A percentile compares a stretch with the other conserved stretches of the same genome.
phyloP scores from a whole-genome alignment of 192 early-diverging fungal species.

The Fimicolochytrium jonesii region DNA sequence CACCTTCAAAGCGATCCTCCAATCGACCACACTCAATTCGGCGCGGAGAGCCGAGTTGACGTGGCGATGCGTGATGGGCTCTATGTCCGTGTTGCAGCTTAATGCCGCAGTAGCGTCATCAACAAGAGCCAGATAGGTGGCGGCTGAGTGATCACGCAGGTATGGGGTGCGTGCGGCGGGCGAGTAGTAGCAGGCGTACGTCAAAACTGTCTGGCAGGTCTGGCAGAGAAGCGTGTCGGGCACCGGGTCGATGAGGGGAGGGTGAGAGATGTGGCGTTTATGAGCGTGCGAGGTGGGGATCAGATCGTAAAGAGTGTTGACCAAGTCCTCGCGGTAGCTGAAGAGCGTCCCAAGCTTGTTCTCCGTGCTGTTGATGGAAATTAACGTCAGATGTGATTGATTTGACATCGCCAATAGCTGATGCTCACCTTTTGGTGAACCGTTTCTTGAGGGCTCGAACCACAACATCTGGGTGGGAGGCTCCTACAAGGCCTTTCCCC shows the following conservation, averaged over 20 bases:
- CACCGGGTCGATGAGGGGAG: background rate
- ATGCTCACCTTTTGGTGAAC: constrained; percentile 1
- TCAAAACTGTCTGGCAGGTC: background rate
- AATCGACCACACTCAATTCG: background rate
- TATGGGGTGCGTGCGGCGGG: constrained; percentile 2
- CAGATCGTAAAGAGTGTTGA: background rate
- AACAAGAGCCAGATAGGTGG: background rate
- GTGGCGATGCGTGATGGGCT: background rate
- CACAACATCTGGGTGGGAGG: background rate
- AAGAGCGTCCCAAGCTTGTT: constrained; percentile 13
- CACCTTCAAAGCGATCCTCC: constrained; percentile 1
- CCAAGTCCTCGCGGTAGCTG: constrained; percentile 10
- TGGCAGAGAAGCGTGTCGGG: background rate
- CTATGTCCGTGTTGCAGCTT: background rate
- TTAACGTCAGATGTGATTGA: too few relatives aligned
- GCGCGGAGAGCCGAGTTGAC: background rate
- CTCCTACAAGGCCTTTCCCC: background rate
- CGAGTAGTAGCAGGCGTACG: background rate
- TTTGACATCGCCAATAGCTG: too few relatives aligned
- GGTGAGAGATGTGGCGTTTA: background rate
- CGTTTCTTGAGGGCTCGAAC: constrained; percentile 8
- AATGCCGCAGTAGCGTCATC: constrained; percentile 3
- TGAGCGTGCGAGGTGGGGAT: background rate
- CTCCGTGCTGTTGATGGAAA: too few relatives aligned
- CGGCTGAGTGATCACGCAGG: constrained; percentile 1